Base-by-base conservation (phyloP, 2,329 filamentous ascomycete genomes). In the Paraphaeosphaeria minitans region DNA sequence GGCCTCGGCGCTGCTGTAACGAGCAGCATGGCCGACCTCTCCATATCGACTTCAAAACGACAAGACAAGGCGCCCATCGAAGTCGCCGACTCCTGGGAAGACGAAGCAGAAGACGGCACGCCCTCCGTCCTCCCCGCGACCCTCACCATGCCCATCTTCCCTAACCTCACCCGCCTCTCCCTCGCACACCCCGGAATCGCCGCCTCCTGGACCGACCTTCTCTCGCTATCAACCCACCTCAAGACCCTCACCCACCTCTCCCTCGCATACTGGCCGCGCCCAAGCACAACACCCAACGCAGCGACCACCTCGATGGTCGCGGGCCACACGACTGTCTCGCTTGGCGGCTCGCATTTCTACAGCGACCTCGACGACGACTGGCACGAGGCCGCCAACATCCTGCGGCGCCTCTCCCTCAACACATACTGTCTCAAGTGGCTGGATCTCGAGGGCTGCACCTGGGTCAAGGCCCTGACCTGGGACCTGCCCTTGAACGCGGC, bases 201-300 rank as follows among this genome's bases (percentile, higher is more conserved):
- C 24, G 80, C 81, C 0, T 84, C 79, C 12, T 89, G 86, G 86
- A 72, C 78, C 14, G 79, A 83, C 5, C 77, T 89, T 2, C 75
- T 89, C 2, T 73, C 76, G 1, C 69, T 89, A 0, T 78, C 85
- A 0, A 78, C 81, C 0, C 78, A 83, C 27, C 72, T 86, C 0
- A 78, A 83, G n/a, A 85, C 80, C 3, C 70, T 89, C 24, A 87
- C 85, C 0, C 86, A 88, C 63, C 77, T 89, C 2, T 88, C 86
- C 0, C 78, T 89, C 2, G 85, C 86, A 2, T 80, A 86, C 69
- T 89, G 86, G 86, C 85, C 85, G 2, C 75, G 79, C 21, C 86
- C 86, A 2, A 84, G 82, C 0, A 73, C 83, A n/a, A 86, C 84
- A 0, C 84, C 84, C 0, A 83, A 85, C 59, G 75, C 84, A 2